Conservation (phyloP, 2,329 filamentous ascomycete genomes). For the Macrophomina tecta region DNA sequence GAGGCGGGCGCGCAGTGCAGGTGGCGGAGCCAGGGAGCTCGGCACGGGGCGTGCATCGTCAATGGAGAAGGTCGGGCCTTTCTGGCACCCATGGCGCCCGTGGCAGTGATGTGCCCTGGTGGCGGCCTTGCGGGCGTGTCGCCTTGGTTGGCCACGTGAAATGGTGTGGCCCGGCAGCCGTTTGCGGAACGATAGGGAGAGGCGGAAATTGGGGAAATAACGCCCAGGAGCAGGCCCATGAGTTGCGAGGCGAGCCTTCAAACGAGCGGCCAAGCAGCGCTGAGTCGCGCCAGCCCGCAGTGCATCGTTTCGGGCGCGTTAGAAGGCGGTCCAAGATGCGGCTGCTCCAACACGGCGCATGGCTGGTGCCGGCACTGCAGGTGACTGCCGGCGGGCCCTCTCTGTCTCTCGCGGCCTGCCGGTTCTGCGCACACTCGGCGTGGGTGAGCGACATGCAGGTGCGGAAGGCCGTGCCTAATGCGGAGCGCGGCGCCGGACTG, state of each 20-base stretch:
- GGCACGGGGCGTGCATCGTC: conserved; percentile 2
- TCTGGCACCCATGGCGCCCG: background rate
- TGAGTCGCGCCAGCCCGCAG: conserved; percentile 1
- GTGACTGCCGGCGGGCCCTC: background rate
- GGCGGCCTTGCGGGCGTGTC: conserved; percentile 7
- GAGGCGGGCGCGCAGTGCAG: conserved; percentile 3
- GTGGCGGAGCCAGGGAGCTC: conserved; percentile 14
- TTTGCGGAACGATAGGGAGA: conserved; percentile 8
- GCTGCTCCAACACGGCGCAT: background rate
- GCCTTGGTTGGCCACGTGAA: conserved; percentile 9
- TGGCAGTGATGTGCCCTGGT: conserved; percentile 16
- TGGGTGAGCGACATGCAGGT: conserved; percentile 18
- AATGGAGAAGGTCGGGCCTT: conserved; percentile 4
- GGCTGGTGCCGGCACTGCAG: conserved; percentile 7
- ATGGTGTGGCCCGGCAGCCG: background rate
- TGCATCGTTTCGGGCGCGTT: background rate
- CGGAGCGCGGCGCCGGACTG: conserved; percentile 6
- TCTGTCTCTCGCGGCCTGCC: conserved; percentile 1
- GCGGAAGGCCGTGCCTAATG: conserved; percentile 20
- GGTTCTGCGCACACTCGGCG: background rate
- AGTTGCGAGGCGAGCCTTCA: conserved; percentile 18
- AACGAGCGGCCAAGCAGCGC: conserved; percentile 2
- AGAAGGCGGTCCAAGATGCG: background rate
- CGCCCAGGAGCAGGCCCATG: conserved; percentile 6
- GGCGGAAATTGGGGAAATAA: conserved; percentile 7